Conservation (phyloP, 1,284 basidiomycete species). For the Cryptococcus sp. region DNA sequence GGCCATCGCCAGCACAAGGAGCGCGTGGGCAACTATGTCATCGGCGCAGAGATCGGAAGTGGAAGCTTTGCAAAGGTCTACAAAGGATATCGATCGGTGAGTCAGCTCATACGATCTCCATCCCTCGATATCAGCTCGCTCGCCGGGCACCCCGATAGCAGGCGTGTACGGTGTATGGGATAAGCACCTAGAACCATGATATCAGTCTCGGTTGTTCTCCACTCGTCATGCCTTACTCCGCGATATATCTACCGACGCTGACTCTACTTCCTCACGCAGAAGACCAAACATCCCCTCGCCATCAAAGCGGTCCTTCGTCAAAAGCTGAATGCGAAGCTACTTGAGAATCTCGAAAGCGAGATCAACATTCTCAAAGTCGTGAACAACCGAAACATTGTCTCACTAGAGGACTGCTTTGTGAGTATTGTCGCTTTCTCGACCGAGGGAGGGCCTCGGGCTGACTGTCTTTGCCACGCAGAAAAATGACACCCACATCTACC, state of each 20-base stretch:
- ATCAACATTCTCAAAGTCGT: conserved; percentile 95
- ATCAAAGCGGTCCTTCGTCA: conserved; percentile 93
- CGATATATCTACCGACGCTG: background rate
- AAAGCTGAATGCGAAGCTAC: conserved; percentile 85
- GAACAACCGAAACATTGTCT: conserved; percentile 90
- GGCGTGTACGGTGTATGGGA: no score
- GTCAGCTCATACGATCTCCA: conserved; percentile 35
- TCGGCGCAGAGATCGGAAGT: conserved; percentile 60
- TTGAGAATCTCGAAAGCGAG: conserved; percentile 96
- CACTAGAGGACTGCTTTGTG: conserved; percentile 84
- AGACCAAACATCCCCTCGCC: conserved; percentile 75
- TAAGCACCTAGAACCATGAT: no score
- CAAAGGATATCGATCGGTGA: conserved; percentile 83
- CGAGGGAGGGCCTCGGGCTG: background rate
- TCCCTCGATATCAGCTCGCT: no score
- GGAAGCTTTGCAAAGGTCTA: conserved; percentile 97
- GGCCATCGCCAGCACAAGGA: conserved; percentile 25
- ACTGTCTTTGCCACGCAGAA: conserved; percentile 59
- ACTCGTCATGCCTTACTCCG: no score
- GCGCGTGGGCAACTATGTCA: conserved; percentile 57
- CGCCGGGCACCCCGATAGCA: no score
- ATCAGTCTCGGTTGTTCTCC: no score
- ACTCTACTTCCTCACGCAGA: conserved; percentile 56
- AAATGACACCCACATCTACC: conserved; percentile 89
- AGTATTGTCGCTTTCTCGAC: conserved; percentile 26